These are phyloP conservation scores for Aegilops speltoides DNA, from an alignment of 176 grass and related monocot species.

Conservation along the genomic window DNA sequence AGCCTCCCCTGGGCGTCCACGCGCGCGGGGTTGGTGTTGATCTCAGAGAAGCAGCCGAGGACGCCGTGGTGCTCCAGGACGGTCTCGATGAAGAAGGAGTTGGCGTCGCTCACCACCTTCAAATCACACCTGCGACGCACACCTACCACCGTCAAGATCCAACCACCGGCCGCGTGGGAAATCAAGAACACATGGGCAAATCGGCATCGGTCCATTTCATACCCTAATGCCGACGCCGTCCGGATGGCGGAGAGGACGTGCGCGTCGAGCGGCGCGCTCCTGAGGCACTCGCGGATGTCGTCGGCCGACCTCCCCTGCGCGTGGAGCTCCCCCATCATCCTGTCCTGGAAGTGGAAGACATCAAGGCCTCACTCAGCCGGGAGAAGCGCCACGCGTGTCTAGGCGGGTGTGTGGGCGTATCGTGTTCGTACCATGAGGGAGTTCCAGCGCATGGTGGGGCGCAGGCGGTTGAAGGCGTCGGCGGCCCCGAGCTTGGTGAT, in stretches of 20 bases:
- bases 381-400: not conserved
- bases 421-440: slow-evolving; percentile 53
- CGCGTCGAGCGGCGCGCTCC: slow-evolving; percentile 51
- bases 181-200: not conserved
- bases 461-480: slow-evolving; percentile 55
- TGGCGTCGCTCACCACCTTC: slow-evolving; percentile 87
- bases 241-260: slow-evolving; percentile 61
- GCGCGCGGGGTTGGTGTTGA: slow-evolving; percentile 58
- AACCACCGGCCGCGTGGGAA: not conserved
- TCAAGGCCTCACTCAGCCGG: not conserved
- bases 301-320: slow-evolving; percentile 51
- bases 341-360: slow-evolving; percentile 47
- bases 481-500: slow-evolving; percentile 59
- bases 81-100: slow-evolving; percentile 81
- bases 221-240: slow-evolving; percentile 54
- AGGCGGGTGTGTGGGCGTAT: not conserved
- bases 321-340: slow-evolving; percentile 82
- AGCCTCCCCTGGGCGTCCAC: slow-evolving; percentile 65
- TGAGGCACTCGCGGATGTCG: slow-evolving; percentile 61
- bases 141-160: not conserved
- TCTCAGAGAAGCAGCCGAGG: slow-evolving; percentile 71
- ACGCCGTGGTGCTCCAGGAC: slow-evolving; percentile 69
- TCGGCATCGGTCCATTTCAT: not conserved
- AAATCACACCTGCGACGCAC: slow-evolving; percentile 55
- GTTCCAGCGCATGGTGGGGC: slow-evolving; percentile 72